Base-by-base conservation (phyloP, 352 stramenopile species). In the Globisporangium spiculum region DNA sequence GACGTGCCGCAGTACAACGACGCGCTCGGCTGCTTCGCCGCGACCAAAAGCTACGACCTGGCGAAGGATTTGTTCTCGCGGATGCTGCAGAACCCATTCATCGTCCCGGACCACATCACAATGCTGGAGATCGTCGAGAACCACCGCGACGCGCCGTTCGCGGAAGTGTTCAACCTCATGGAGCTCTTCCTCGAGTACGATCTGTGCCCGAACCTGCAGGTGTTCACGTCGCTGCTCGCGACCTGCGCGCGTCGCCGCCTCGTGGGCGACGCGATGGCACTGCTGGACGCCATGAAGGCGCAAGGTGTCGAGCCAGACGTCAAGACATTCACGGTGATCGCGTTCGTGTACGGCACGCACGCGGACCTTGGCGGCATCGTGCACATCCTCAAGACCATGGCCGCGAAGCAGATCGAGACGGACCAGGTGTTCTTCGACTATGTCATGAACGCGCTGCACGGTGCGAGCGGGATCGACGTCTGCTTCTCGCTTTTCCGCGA, bases 61-160 rank as follows among this genome's bases (percentile, higher is more conserved):
- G 86, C 81, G 22, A 80, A 83, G 48, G 79, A 90, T 22, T 72
- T 92, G 9, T 94, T 94, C 60, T 72, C 75, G 16, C 76, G 75
- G n/a, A 77, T 94, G 71, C 34, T 86, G n/a, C 68, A 70, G 60
- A 87, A 88, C 52, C 79, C 82, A 32, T 79, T 75, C 54, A 64
- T 94, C 10, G 48, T 65, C 26, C 86, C 84, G 0, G 78, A 92
- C 62, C 76, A 86, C 65, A 83, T 91, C 56, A 94, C 86, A 62
- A 94, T 94, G 84, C 67, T 91, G 27, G 78, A 89, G 64, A 84
- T 92, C 73, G 86, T 92, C 22, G 81, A 92, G 61, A 91, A 81
- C 48, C 79, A 94, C 58, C 74, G 78, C 24, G 71, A 88, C 2
- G 79, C 80, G 20, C 71, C 86, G 14, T 81, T 91, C 38, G 70